Conservation (phyloP, 208 protist species). For the Leishmania arabica region DNA sequence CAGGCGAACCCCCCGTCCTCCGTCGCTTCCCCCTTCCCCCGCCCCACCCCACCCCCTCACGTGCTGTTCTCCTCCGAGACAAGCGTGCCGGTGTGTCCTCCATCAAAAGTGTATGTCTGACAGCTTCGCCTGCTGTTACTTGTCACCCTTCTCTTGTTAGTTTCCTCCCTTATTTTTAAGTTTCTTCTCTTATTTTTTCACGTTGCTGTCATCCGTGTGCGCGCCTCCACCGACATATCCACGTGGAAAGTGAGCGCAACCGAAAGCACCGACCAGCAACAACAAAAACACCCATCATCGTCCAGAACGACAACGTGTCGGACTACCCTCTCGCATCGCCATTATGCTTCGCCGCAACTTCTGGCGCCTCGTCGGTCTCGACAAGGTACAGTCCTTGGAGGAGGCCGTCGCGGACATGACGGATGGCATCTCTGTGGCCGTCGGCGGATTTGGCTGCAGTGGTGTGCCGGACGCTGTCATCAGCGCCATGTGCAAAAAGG, state of each 20-base stretch:
- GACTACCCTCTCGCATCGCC: neutral
- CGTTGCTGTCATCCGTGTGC: too few species aligned
- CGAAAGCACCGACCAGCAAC: neutral
- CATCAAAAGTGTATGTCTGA: neutral
- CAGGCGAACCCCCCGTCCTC: neutral
- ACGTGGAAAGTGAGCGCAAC: neutral
- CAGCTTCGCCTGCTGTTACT: neutral
- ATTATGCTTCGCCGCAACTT: slow-evolving; percentile 74
- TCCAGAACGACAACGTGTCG: neutral
- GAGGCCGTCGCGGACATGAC: slow-evolving; percentile 80
- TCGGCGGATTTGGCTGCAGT: slow-evolving; percentile 96
- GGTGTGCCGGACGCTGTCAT: slow-evolving; percentile 96
- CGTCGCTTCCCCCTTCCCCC: neutral
- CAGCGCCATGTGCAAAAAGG: slow-evolving; percentile 81
- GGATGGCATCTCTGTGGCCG: slow-evolving; percentile 66
- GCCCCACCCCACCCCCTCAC: neutral
- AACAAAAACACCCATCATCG: neutral
- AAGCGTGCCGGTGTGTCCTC: too few species aligned
- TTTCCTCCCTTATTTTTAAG: neutral
- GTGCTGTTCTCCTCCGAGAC: neutral
- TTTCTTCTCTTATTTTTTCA: neutral
- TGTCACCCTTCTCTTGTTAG: neutral
- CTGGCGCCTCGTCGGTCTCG: slow-evolving; percentile 39
- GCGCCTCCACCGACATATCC: neutral
- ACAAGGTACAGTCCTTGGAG: slow-evolving; percentile 80